These are phyloP conservation scores for Saposhnikovia divaricata DNA, from an alignment of 129 eudicot species.

Conservation along the genomic window DNA sequence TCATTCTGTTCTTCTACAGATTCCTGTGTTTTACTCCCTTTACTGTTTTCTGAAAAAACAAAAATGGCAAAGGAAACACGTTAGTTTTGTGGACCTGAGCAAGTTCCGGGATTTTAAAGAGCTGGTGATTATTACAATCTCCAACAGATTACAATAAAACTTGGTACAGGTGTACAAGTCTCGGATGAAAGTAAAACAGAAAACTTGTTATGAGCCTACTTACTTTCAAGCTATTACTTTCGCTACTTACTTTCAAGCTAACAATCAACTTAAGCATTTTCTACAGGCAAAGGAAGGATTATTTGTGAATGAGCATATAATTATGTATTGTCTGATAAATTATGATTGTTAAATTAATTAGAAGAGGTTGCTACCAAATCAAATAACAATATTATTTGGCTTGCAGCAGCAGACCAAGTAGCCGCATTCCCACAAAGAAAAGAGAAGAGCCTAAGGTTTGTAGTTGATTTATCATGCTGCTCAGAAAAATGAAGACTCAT, in stretches of 20 bases:
- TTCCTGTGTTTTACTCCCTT: slow-evolving; percentile 22
- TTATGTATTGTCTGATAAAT: background rate
- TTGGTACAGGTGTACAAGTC: background rate
- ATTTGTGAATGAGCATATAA: background rate
- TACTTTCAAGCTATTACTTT: background rate
- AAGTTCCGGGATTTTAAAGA: background rate
- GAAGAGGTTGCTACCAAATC: background rate
- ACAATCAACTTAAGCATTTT: background rate
- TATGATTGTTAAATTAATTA: background rate
- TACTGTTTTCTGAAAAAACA: slow-evolving; percentile 26
- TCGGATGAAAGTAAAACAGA: background rate
- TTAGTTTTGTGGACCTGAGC: background rate
- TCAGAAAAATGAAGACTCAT: background rate
- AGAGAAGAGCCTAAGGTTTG: background rate
- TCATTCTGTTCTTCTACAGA: slow-evolving; percentile 21
- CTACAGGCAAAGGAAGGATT: background rate
- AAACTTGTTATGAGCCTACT: background rate
- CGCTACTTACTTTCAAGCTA: background rate
- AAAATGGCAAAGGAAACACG: background rate
- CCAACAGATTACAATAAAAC: background rate
- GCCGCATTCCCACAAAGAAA: background rate
- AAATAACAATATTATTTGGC: background rate
- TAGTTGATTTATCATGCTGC: too few species aligned
- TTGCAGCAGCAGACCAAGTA: background rate
- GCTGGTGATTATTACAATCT: background rate